Conservation (phyloP, 2,329 filamentous ascomycete genomes). For the Cordyceps javanica region DNA sequence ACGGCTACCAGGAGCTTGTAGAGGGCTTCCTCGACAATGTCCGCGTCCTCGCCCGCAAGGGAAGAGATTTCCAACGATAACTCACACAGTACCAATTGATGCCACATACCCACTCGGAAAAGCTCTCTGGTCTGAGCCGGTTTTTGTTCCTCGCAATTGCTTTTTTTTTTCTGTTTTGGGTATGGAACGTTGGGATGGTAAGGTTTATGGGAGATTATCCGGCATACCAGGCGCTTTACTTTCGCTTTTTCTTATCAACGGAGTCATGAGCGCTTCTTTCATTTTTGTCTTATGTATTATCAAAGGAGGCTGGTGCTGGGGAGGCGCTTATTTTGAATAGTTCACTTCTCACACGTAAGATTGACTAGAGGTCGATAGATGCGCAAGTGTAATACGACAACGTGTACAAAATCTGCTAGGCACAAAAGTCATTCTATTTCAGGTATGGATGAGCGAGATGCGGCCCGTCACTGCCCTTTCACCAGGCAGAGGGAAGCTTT, state of each 20-base stretch:
- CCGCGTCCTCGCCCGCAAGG: constrained; percentile 48
- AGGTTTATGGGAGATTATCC: background rate
- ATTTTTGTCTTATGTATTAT: constrained; percentile 3
- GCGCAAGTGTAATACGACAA: background rate
- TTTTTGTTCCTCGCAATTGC: background rate
- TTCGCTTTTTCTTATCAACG: background rate
- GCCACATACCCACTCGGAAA: too few species aligned
- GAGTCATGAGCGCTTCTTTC: background rate
- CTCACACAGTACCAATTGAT: background rate
- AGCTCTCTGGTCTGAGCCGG: background rate
- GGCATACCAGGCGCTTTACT: constrained; percentile 8
- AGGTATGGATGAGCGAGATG: background rate
- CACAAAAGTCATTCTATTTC: too few species aligned
- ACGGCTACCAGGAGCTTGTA: constrained; percentile 61
- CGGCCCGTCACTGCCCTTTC: background rate
- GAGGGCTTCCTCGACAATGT: constrained; percentile 72
- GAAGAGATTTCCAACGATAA: constrained; percentile 24
- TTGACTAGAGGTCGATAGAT: background rate
- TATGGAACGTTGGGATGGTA: background rate
- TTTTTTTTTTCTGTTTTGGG: background rate
- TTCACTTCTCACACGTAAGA: background rate
- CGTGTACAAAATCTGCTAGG: too few species aligned
- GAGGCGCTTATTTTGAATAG: constrained; percentile 1
- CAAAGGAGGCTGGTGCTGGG: background rate
- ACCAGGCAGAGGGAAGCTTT: background rate